Evolutionary conservation across 2,329 filamentous ascomycete species (phyloP).

Genomic region (Dactylellina cionopaga): DNA sequence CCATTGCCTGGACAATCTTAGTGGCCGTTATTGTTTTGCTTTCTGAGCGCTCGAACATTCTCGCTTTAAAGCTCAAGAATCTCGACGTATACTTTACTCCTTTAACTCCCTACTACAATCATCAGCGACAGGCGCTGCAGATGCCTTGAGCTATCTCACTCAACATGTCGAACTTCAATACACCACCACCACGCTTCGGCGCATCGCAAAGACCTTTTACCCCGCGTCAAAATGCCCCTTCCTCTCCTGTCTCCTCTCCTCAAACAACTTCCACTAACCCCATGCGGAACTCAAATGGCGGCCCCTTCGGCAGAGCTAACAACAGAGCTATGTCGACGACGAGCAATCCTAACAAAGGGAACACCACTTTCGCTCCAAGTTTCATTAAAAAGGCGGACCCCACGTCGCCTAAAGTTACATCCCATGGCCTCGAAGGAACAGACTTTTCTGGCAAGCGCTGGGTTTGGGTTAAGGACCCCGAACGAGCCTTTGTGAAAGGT

Average conservation of each 20-base stretch:
- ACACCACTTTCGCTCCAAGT: constrained; percentile 89
- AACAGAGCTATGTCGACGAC: constrained; percentile 30
- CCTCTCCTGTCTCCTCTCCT: constrained; percentile 32
- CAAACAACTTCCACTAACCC: constrained; percentile 55
- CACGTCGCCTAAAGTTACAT: constrained; percentile 40
- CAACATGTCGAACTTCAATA: constrained; percentile 49
- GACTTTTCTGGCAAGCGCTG: constrained; percentile 99
- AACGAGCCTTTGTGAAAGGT: constrained; percentile 88
- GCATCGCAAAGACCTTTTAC: constrained; percentile 51
- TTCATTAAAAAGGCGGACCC: constrained; percentile 78
- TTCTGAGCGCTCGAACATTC: not conserved
- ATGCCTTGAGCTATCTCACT: constrained; percentile 37
- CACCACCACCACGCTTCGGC: constrained; percentile 50
- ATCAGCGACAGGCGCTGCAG: constrained; percentile 18
- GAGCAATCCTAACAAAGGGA: constrained; percentile 70
- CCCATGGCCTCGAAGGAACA: constrained; percentile 82
- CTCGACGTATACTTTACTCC: not conserved
- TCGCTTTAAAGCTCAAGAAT: constrained; percentile 3
- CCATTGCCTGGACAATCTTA: constrained; percentile 40
- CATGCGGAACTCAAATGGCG: constrained; percentile 50
- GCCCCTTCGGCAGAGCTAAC: constrained; percentile 60
- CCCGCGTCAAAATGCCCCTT: constrained; percentile 36
- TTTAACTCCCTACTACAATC: not conserved
- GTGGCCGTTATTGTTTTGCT: constrained; percentile 34
- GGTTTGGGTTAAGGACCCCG: constrained; percentile 91